These are phyloP conservation scores for Candolleomyces aberdarensis DNA, from an alignment of 768 basidiomycete species.

Conservation along the genomic window DNA sequence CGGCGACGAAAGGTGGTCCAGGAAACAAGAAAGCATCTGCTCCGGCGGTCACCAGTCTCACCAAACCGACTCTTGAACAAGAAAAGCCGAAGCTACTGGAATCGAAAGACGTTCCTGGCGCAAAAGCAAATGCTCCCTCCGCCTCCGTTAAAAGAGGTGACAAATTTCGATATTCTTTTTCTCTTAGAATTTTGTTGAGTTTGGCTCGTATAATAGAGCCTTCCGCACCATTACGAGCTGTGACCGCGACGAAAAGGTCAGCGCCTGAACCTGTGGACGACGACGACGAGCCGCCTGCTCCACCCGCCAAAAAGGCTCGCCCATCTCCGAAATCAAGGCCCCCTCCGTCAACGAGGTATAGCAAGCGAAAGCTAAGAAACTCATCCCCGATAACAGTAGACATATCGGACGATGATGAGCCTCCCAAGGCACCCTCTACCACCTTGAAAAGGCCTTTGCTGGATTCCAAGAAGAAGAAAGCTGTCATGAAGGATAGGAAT, in stretches of 20 bases:
- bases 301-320: slow-evolving; percentile 26
- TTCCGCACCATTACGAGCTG: neutral
- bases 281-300: slow-evolving; percentile 1
- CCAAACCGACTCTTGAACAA: neutral
- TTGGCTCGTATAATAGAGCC: too few relatives aligned
- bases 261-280: neutral
- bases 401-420: neutral
- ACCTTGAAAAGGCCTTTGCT: neutral
- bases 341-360: slow-evolving; percentile 22
- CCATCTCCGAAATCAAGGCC: slow-evolving; percentile 26
- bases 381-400: neutral
- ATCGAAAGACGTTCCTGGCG: too few relatives aligned
- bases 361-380: neutral
- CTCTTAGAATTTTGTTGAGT: too few relatives aligned
- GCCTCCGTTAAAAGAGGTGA: too few relatives aligned
- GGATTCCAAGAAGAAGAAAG: slow-evolving; percentile 20
- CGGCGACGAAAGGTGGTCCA: neutral
- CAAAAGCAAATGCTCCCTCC: too few relatives aligned
- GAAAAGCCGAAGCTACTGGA: neutral
- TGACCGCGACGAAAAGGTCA: neutral
- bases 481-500: slow-evolving; percentile 16
- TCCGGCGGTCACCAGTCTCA: neutral
- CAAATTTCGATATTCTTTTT: too few relatives aligned
- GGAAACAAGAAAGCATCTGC: neutral
- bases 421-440: neutral